Evolutionary conservation across 2,329 filamentous ascomycete genomes (phyloP).

Genomic region (Aaosphaeria pasadenensis): DNA sequence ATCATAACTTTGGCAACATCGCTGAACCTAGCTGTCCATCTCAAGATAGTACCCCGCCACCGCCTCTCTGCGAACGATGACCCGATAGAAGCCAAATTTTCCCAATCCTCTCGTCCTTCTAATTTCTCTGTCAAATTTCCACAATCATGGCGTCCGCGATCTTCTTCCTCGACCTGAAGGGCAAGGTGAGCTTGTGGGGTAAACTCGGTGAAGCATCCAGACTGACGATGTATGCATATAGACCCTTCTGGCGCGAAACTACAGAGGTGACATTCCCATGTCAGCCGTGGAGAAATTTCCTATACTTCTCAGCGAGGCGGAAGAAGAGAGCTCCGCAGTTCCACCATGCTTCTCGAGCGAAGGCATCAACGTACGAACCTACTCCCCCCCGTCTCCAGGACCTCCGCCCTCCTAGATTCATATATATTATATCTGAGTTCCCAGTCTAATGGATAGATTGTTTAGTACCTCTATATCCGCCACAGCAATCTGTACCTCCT

Average conservation of each 20-base stretch:
- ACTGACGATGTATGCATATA: constrained; percentile 42
- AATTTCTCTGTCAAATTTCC: neutral
- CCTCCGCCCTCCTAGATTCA: too few species aligned
- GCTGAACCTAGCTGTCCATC: neutral
- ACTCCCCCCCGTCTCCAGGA: neutral
- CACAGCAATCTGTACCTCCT: constrained; percentile 99
- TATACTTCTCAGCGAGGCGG: constrained; percentile 90
- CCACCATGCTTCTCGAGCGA: constrained; percentile 98
- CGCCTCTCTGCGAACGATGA: constrained; percentile 13
- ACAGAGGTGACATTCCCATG: constrained; percentile 98
- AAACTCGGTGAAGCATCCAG: constrained; percentile 13
- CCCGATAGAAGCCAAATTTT: constrained; percentile 8
- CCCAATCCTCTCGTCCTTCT: constrained; percentile 1
- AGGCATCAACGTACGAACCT: constrained; percentile 79
- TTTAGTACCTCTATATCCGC: constrained; percentile 94
- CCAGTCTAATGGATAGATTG: too few species aligned
- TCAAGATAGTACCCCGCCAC: constrained; percentile 6
- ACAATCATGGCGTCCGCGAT: constrained; percentile 86
- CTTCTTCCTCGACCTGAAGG: constrained; percentile 99
- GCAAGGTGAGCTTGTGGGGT: constrained; percentile 69
- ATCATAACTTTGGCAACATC: neutral
- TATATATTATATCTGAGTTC: too few species aligned
- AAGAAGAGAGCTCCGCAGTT: constrained; percentile 97
- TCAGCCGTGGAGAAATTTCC: constrained; percentile 98
- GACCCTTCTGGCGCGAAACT: constrained; percentile 98